Percentiles rank a stretch among this genome's conserved stretches.
Evolutionary conservation across 345 rosid genomes (phyloP).

Genomic region (Melastoma malabathricum): DNA sequence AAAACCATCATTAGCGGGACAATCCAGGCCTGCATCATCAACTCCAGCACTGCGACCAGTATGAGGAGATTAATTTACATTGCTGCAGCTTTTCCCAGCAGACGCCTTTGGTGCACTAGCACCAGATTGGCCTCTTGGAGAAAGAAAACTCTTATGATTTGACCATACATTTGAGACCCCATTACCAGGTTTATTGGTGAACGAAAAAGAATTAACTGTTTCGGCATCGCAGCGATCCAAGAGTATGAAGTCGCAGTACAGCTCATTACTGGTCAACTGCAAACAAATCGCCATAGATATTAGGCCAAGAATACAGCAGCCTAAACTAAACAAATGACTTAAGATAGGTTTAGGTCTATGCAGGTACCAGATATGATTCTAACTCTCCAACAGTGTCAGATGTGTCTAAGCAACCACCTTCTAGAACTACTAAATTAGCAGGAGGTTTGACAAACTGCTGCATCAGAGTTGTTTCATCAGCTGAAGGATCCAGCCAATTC

Average conservation of each 20-base stretch:
- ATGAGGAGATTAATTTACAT: constrained; percentile 26
- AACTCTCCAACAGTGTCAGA: constrained; percentile 65
- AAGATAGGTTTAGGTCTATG: constrained; percentile 2
- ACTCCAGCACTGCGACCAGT: constrained; percentile 19
- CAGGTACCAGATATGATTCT: constrained; percentile 86
- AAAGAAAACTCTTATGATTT: constrained; percentile 36
- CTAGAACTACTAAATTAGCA: constrained; percentile 82
- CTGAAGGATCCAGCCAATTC: constrained; percentile 55
- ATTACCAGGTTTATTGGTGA: constrained; percentile 24
- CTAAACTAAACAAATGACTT: constrained; percentile 8
- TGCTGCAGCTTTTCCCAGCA: constrained; percentile 37
- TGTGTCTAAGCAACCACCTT: constrained; percentile 83
- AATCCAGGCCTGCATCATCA: constrained; percentile 21
- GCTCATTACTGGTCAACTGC: constrained; percentile 78
- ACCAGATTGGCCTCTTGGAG: constrained; percentile 46
- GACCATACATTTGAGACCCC: constrained; percentile 33
- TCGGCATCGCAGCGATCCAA: constrained; percentile 69
- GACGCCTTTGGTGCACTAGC: constrained; percentile 51
- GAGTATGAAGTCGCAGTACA: constrained; percentile 73
- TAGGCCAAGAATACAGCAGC: constrained; percentile 2
- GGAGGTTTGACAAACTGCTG: constrained; percentile 80
- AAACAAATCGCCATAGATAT: constrained; percentile 9
- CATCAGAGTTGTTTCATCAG: constrained; percentile 32
- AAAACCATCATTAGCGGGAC: constrained; percentile 19
- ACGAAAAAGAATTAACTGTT: constrained; percentile 43